Evolutionary conservation across 208 protist species (phyloP).

Genomic region (Leishmania braziliensis): DNA sequence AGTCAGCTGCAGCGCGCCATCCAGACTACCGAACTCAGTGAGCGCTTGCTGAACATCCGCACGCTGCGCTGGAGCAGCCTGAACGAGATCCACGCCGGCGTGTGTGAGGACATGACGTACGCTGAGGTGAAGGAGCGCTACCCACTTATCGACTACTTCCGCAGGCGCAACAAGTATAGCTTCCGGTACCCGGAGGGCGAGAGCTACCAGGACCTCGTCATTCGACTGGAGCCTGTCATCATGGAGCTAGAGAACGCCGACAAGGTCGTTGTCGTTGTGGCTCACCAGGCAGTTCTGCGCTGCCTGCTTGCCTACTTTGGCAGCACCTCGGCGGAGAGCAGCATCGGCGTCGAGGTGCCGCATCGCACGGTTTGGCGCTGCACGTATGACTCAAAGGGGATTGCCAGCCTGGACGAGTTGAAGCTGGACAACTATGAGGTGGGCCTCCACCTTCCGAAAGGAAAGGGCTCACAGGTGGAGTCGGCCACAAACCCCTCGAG

Average conservation of each 20-base stretch:
- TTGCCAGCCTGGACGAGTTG: constrained; percentile 77
- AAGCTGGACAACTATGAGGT: constrained; percentile 50
- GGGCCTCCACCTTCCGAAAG: constrained; percentile 21
- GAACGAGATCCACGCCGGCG: constrained; percentile 90
- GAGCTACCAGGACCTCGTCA: constrained; percentile 89
- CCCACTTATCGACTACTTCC: constrained; percentile 80
- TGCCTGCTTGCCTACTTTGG: constrained; percentile 89
- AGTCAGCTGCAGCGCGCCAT: constrained; percentile 84
- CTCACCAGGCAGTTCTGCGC: constrained; percentile 84
- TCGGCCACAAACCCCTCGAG: not conserved
- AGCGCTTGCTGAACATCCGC: constrained; percentile 69
- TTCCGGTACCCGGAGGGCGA: constrained; percentile 91
- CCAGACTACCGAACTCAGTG: constrained; percentile 76
- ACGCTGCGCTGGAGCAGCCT: constrained; percentile 82
- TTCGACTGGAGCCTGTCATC: constrained; percentile 89
- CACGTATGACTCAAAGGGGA: constrained; percentile 84
- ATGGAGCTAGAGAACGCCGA: constrained; percentile 91
- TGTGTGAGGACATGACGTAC: constrained; percentile 90
- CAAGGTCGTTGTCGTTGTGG: constrained; percentile 82
- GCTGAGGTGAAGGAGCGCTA: constrained; percentile 72
- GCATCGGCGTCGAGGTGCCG: constrained; percentile 72
- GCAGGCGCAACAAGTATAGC: constrained; percentile 81
- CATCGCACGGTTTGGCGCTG: constrained; percentile 88
- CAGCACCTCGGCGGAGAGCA: constrained; percentile 78
- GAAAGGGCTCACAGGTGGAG: not conserved